These are phyloP conservation scores for Melocanna baccifera DNA, from an alignment of 176 grass and related monocot genomes.

Conservation along the genomic window DNA sequence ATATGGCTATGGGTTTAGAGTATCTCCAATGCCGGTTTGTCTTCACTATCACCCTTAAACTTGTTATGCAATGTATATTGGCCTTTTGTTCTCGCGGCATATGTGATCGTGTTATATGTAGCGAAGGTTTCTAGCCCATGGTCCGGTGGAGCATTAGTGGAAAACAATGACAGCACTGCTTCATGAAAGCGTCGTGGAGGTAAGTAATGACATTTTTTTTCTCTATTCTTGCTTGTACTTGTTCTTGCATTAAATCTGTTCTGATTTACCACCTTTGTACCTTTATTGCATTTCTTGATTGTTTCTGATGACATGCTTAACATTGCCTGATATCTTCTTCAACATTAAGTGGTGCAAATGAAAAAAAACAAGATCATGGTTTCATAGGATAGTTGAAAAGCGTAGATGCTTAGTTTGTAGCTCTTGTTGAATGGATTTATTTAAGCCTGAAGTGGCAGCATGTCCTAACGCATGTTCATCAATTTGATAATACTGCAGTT, in stretches of 20 bases:
- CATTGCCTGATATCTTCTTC: background rate
- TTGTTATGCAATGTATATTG: background rate
- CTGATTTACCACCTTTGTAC: background rate
- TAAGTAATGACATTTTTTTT: constrained; percentile 19
- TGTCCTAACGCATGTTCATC: background rate
- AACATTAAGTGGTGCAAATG: background rate
- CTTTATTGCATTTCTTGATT: constrained; percentile 14
- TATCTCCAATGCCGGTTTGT: constrained; percentile 84
- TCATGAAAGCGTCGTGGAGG: constrained; percentile 90
- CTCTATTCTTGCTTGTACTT: background rate
- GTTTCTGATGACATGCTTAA: background rate
- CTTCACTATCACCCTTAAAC: constrained; percentile 11
- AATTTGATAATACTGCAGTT: background rate
- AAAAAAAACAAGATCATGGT: background rate
- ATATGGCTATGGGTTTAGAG: constrained; percentile 87
- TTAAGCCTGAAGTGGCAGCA: background rate
- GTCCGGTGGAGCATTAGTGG: constrained; percentile 57
- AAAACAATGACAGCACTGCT: constrained; percentile 76
- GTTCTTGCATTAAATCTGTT: background rate
- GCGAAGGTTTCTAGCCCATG: constrained; percentile 69
- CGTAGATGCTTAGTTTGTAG: background rate
- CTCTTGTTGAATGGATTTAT: background rate
- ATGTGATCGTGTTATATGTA: background rate
- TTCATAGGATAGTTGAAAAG: background rate
- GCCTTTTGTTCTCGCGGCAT: background rate